A percentile compares a stretch with the other conserved stretches of the same genome.
phyloP scores from a whole-genome alignment of 352 stramenopile species.

The Ophiocytium majus region DNA sequence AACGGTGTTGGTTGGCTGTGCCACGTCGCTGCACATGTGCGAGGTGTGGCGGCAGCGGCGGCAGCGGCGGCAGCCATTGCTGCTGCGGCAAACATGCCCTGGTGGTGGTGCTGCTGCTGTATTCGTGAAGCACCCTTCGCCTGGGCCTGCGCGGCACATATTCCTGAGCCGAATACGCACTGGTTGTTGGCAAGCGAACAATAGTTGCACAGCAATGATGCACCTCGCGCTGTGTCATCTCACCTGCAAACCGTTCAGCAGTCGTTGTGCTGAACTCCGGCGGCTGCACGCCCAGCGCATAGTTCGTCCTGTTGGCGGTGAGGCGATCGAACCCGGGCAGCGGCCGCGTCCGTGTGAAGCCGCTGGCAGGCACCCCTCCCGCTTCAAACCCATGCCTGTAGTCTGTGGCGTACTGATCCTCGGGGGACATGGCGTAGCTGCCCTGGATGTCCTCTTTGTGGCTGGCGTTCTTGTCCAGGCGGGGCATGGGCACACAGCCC shows the following conservation, averaged over 20 bases:
- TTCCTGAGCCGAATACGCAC: too few species aligned
- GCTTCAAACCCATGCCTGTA: not conserved
- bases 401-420: not conserved
- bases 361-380: not conserved
- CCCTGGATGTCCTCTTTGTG: not conserved
- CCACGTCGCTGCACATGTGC: too few species aligned
- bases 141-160: too few species aligned
- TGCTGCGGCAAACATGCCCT: too few species aligned
- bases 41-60: too few species aligned
- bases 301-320: not conserved
- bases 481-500: not conserved
- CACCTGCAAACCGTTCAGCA: not conserved
- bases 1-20: not conserved
- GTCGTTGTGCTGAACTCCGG: not conserved
- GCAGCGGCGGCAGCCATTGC: too few species aligned
- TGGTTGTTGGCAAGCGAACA: too few species aligned
- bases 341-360: not conserved
- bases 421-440: not conserved
- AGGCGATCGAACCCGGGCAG: not conserved
- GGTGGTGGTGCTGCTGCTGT: too few species aligned
- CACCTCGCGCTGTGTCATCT: too few species aligned
- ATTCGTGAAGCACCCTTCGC: too few species aligned
- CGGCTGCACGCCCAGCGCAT: not conserved
- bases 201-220: too few species aligned
- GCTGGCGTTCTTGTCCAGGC: constrained; percentile 9